Evolutionary conservation across 108 stramenopile genomes (phyloP).

Genomic region (Cyclotella sp.): DNA sequence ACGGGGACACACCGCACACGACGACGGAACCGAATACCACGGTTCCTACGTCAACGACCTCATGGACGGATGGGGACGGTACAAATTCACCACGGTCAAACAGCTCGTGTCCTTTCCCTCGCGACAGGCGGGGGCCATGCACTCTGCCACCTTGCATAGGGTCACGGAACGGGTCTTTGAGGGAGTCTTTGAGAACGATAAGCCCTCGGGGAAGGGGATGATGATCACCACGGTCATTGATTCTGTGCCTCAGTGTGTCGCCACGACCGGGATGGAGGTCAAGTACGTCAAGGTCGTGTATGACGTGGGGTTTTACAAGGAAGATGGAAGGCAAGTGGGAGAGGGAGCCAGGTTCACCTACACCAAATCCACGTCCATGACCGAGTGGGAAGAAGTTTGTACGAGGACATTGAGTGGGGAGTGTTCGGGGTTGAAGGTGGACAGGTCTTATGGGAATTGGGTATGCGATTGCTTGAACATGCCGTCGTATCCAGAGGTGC

Average conservation of each 20-base stretch:
- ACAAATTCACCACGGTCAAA: slow-evolving; percentile 17
- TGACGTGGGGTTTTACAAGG: slow-evolving; percentile 33
- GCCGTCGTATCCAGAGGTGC: slow-evolving; percentile 9
- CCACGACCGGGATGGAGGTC: not conserved
- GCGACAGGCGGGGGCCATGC: not conserved
- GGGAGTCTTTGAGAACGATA: slow-evolving; percentile 23
- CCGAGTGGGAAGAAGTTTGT: slow-evolving; percentile 12
- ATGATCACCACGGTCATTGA: slow-evolving; percentile 27
- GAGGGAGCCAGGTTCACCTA: slow-evolving; percentile 25
- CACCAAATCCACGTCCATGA: not conserved
- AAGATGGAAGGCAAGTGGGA: slow-evolving; percentile 7
- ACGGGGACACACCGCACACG: slow-evolving; percentile 35
- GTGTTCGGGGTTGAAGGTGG: slow-evolving; percentile 14
- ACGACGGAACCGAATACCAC: slow-evolving; percentile 49
- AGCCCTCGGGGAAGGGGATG: slow-evolving; percentile 20
- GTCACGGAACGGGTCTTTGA: slow-evolving; percentile 25
- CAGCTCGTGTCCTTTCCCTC: slow-evolving; percentile 1
- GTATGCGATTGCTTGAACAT: slow-evolving; percentile 27
- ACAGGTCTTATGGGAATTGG: slow-evolving; percentile 21
- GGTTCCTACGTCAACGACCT: slow-evolving; percentile 37
- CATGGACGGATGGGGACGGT: slow-evolving; percentile 39
- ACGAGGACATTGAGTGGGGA: slow-evolving; percentile 14
- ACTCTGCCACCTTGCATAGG: slow-evolving; percentile 18
- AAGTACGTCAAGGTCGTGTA: slow-evolving; percentile 26
- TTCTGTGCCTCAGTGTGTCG: not conserved